Evolutionary conservation across 306 rosid genomes (phyloP).

Genomic region (Myrica gale): DNA sequence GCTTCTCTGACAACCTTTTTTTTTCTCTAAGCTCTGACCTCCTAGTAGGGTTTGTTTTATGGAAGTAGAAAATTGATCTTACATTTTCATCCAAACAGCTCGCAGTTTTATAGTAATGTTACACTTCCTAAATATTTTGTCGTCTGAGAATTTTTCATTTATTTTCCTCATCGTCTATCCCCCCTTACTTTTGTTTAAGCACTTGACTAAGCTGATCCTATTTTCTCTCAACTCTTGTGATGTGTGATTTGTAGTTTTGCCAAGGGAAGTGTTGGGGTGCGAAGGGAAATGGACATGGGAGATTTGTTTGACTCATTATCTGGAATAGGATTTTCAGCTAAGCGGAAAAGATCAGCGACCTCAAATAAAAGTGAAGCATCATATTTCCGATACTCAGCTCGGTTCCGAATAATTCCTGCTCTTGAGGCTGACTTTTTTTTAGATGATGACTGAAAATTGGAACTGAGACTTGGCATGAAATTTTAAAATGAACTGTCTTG

Average conservation of each 20-base stretch:
- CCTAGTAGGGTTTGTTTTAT: slow-evolving; percentile 14
- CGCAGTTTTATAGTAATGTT: slow-evolving; percentile 14
- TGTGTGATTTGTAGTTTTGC: slow-evolving; percentile 47
- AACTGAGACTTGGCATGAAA: neutral
- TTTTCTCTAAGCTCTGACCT: slow-evolving; percentile 16
- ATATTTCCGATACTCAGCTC: slow-evolving; percentile 50
- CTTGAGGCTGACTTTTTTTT: slow-evolving; percentile 38
- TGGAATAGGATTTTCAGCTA: slow-evolving; percentile 60
- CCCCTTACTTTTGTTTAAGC: neutral
- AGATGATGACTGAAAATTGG: slow-evolving; percentile 3
- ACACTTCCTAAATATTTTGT: no score
- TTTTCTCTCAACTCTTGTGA: neutral
- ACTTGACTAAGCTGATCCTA: slow-evolving; percentile 12
- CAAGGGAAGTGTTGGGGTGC: slow-evolving; percentile 45
- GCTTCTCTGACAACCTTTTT: neutral
- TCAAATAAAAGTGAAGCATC: slow-evolving; percentile 44
- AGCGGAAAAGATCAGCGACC: slow-evolving; percentile 55
- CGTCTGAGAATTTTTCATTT: no score
- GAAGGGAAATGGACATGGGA: slow-evolving; percentile 71
- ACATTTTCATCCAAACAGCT: neutral
- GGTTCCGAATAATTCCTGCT: slow-evolving; percentile 65
- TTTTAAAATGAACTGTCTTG: neutral
- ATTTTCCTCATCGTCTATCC: no score
- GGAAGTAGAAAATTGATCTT: neutral
- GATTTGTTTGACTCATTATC: slow-evolving; percentile 63